A percentile compares a stretch with the other conserved stretches of the same genome.
Conservation (phyloP, 148 eudicot species). For the Camellia granthamiana region DNA sequence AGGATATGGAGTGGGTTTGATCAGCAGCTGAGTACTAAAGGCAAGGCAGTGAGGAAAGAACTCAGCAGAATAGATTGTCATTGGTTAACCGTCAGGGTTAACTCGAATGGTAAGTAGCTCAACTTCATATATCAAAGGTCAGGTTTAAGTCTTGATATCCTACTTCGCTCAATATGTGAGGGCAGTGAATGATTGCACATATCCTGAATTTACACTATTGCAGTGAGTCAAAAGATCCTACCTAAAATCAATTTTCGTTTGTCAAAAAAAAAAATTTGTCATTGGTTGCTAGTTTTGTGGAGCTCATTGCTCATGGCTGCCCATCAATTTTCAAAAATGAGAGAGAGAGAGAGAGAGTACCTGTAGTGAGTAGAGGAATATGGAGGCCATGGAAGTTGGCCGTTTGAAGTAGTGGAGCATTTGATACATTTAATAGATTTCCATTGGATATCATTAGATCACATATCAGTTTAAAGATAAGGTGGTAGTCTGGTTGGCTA, state of each 20-base stretch:
- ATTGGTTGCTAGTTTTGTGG: conserved; percentile 13
- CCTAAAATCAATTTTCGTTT: no score
- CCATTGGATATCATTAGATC: neutral
- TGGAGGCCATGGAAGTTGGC: neutral
- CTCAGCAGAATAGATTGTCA: conserved; percentile 38
- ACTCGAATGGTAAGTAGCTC: no score
- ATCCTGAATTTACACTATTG: no score
- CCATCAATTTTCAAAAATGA: neutral
- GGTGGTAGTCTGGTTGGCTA: neutral
- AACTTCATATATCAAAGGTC: no score
- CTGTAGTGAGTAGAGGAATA: neutral
- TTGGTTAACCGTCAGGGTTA: neutral
- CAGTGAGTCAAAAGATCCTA: no score
- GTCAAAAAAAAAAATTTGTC: conserved; percentile 12
- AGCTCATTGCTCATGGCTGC: neutral
- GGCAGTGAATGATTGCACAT: no score
- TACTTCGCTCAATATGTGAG: no score
- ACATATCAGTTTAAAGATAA: neutral
- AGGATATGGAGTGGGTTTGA: conserved; percentile 24
- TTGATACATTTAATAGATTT: neutral
- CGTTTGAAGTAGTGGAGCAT: neutral
- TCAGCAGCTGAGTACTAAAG: conserved; percentile 15
- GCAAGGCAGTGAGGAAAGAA: conserved; percentile 31
- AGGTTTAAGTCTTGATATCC: no score
- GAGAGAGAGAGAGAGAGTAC: neutral